These are phyloP conservation scores for Mycena rebaudengoi DNA, from an alignment of 768 basidiomycete species.

Conservation along the genomic window DNA sequence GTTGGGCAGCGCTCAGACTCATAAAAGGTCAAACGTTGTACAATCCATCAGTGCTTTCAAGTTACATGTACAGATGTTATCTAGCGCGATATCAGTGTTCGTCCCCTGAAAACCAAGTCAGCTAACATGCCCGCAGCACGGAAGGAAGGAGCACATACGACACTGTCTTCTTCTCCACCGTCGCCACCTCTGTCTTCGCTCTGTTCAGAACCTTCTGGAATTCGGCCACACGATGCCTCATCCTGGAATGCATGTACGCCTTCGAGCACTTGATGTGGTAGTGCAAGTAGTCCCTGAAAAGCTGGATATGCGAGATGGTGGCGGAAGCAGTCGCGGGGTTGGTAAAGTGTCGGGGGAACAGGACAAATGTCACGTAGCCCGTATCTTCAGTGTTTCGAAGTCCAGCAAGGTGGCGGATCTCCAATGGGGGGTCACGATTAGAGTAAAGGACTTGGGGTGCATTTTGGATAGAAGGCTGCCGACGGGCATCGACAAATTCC, in stretches of 20 bases:
- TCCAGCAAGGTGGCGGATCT: constrained; percentile 88
- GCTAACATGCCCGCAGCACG: neutral
- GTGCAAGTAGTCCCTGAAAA: constrained; percentile 99
- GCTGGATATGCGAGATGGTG: constrained; percentile 94
- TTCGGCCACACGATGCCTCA: constrained; percentile 92
- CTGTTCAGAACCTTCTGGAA: constrained; percentile 97
- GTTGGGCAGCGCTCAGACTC: too few species aligned
- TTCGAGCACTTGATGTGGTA: constrained; percentile 99
- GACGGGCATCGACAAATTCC: constrained; percentile 99
- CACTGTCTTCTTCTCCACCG: constrained; percentile 89
- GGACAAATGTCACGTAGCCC: constrained; percentile 97
- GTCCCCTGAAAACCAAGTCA: constrained; percentile 50
- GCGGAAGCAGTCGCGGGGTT: constrained; percentile 70
- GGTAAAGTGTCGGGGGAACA: constrained; percentile 95
- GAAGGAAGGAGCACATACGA: constrained; percentile 61
- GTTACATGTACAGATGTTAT: constrained; percentile 13
- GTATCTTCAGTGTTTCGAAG: constrained; percentile 86
- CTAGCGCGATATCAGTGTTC: constrained; percentile 65
- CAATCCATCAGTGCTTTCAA: too few species aligned
- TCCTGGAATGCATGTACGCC: constrained; percentile 98
- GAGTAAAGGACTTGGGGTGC: constrained; percentile 98
- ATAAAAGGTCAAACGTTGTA: too few species aligned
- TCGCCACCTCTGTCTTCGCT: constrained; percentile 91
- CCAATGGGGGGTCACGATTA: constrained; percentile 94
- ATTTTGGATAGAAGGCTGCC: constrained; percentile 91